Evolutionary conservation across 768 basidiomycete species (phyloP).

Genomic region (Xerocomus spinulosus): DNA sequence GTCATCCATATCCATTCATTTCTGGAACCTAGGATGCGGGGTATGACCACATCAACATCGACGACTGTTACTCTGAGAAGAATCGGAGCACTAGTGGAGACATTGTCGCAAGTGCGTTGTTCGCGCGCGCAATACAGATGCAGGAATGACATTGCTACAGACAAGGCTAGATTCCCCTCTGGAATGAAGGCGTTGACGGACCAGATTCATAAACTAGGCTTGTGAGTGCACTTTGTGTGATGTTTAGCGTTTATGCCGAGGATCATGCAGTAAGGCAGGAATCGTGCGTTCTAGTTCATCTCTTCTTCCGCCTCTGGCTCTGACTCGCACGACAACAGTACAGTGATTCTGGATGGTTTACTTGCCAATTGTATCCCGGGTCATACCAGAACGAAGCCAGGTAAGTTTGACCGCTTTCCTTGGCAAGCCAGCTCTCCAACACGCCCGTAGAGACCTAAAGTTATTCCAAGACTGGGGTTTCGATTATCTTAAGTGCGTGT

Average conservation of each 20-base stretch:
- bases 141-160: constrained; percentile 27
- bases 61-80: constrained; percentile 64
- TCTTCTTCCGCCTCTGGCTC: constrained; percentile 3
- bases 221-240: constrained; percentile 37
- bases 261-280: constrained; percentile 46
- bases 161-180: constrained; percentile 47
- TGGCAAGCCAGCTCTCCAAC: neutral
- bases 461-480: constrained; percentile 65
- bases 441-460: constrained; percentile 44
- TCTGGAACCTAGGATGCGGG: constrained; percentile 44
- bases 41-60: constrained; percentile 56
- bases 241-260: neutral
- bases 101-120: constrained; percentile 48
- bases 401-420: constrained; percentile 22
- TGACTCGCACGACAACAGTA: constrained; percentile 38
- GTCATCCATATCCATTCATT: neutral
- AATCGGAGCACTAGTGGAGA: constrained; percentile 46
- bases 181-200: constrained; percentile 57
- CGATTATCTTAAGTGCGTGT: constrained; percentile 52
- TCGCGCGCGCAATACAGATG: neutral
- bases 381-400: constrained; percentile 60
- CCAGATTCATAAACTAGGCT: constrained; percentile 50
- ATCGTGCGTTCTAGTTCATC: constrained; percentile 41
- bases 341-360: constrained; percentile 66
- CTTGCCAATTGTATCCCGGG: constrained; percentile 60